Base-by-base conservation (phyloP, 1,284 basidiomycete genomes). In the Coniferiporia sulphurascens region DNA sequence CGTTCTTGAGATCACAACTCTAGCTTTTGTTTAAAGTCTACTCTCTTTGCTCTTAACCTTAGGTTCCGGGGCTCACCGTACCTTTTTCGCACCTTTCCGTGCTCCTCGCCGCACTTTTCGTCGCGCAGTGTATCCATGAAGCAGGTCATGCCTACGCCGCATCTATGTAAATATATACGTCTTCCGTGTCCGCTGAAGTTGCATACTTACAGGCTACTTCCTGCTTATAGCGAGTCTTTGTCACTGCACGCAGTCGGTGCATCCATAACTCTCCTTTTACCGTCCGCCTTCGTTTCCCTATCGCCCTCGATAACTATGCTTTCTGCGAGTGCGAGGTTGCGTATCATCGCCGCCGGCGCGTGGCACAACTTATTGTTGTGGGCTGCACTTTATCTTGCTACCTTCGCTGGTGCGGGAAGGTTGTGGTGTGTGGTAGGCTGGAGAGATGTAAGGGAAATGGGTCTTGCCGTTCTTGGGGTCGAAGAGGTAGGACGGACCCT, bases 51-150 rank as follows among this genome's bases (percentile, higher is more conserved):
- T 17, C 27, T 27, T 3, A 21, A 13, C 35, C 48, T 9, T 54
- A 91, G 88, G 83, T 91, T 48, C 89, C 89, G 13, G 89, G 89
- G 2, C 61, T 90, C 3, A 91, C 87, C 1, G 81, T 87, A 0
- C 89, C 89, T 1, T 65, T 87, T n/a, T 70, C 71, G 36, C 82
- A 91, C 66, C 65, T 87, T 1, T 83, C 84, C 3, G 62, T 82
- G 35, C 81, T 91, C 52, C 65, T 91, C 13, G 15, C 78, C n/a
- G 76, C 84, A 0, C 75, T 91, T 3, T 76, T 84, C 53, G 35
- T 80, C 7, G 77, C 77, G 45, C 87, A 89, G 70, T 64, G 83
- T 15, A 65, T 87, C 17, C 89, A 91, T 64, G 89, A 91, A 72
- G 69, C 79, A 0, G 89, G 89, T 12, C 89, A 91, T 69, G 85